Conservation (phyloP, 345 rosid species). For the Theobroma cacao region DNA sequence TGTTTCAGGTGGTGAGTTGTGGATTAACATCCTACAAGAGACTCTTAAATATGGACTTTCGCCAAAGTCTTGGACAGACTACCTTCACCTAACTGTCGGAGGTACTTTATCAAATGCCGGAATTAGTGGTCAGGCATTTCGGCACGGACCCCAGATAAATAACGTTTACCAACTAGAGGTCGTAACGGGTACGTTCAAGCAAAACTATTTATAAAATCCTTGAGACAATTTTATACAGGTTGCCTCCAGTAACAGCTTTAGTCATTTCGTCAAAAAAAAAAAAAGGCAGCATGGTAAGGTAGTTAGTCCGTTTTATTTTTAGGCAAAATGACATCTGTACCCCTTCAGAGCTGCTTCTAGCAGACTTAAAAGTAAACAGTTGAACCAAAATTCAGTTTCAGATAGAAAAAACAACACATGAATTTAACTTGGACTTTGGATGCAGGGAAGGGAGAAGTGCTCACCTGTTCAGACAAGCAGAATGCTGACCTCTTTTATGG, state of each 20-base stretch:
- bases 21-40: slow-evolving; percentile 81
- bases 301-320: not conserved
- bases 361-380: not conserved
- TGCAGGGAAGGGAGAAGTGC: slow-evolving; percentile 86
- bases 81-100: slow-evolving; percentile 88
- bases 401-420: too few relatives aligned
- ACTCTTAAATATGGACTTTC: slow-evolving; percentile 76
- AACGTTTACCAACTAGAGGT: slow-evolving; percentile 84
- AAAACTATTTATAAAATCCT: slow-evolving; percentile 13
- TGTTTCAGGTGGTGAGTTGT: slow-evolving; percentile 84
- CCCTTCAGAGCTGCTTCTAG: not conserved
- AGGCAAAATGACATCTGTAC: slow-evolving; percentile 16
- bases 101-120: slow-evolving; percentile 94
- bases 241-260: not conserved
- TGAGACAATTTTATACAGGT: not conserved
- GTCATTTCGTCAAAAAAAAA: not conserved
- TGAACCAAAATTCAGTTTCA: not conserved
- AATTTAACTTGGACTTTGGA: slow-evolving; percentile 14
- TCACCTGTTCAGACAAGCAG: slow-evolving; percentile 72
- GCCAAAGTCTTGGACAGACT: slow-evolving; percentile 97
- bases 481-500: slow-evolving; percentile 82
- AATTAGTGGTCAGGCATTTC: slow-evolving; percentile 92
- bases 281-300: not conserved
- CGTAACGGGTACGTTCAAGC: slow-evolving; percentile 65
- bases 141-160: slow-evolving; percentile 83